These are phyloP conservation scores for Lipomyces chichibuensis DNA, from an alignment of 805 yeast species.

Conservation along the genomic window DNA sequence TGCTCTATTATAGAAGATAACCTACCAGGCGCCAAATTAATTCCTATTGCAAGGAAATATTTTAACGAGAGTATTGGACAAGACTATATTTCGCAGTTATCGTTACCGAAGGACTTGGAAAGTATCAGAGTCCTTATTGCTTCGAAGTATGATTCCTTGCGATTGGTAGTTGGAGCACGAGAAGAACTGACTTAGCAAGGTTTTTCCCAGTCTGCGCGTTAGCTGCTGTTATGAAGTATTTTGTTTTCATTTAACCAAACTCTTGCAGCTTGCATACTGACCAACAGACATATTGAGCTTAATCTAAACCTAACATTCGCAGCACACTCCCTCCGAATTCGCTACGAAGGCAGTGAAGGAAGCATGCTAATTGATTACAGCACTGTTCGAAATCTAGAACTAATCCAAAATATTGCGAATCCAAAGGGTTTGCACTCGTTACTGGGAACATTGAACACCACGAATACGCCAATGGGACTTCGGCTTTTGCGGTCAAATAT, in stretches of 20 bases:
- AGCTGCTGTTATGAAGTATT: constrained; percentile 41
- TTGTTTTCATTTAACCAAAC: not conserved
- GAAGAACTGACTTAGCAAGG: constrained; percentile 9
- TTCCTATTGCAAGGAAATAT: constrained; percentile 38
- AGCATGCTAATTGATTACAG: constrained; percentile 51
- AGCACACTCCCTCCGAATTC: constrained; percentile 32
- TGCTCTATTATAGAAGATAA: constrained; percentile 47
- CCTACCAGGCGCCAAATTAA: constrained; percentile 40
- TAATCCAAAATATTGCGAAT: constrained; percentile 45
- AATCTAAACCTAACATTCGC: constrained; percentile 38
- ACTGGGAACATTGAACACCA: constrained; percentile 47
- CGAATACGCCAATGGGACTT: constrained; percentile 54
- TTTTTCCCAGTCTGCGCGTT: constrained; percentile 44
- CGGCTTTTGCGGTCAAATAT: constrained; percentile 49
- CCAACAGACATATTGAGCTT: constrained; percentile 36
- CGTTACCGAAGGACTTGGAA: constrained; percentile 37
- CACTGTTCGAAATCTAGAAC: constrained; percentile 48
- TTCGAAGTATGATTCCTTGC: constrained; percentile 37
- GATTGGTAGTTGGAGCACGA: not conserved
- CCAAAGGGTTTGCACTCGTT: constrained; percentile 43
- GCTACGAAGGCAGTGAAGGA: constrained; percentile 35
- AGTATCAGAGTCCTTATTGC: constrained; percentile 39
- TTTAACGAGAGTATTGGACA: constrained; percentile 43
- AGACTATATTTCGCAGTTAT: constrained; percentile 28
- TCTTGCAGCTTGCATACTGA: not conserved